These are phyloP conservation scores for Puccinellia tenuiflora DNA, from an alignment of 176 grass and related monocot species.

Conservation along the genomic window DNA sequence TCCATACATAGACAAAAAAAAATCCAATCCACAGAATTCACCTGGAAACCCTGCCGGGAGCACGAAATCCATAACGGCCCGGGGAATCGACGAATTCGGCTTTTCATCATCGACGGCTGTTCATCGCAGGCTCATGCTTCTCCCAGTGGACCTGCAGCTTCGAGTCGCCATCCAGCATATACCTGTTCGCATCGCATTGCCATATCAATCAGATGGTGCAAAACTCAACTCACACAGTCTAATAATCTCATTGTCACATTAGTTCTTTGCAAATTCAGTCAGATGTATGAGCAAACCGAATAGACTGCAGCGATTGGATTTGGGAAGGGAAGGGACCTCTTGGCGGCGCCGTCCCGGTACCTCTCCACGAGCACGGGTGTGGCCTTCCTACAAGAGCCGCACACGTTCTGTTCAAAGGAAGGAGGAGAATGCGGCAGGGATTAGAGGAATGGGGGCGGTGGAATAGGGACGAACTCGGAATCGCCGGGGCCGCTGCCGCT, in stretches of 20 bases:
- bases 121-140: conserved; percentile 14
- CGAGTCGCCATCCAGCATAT: conserved; percentile 37
- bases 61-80: conserved; percentile 55
- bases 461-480: conserved; percentile 20
- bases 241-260: no score
- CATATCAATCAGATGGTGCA: neutral
- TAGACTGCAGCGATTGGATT: no score
- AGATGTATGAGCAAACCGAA: neutral
- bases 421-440: neutral
- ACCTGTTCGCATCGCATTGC: conserved; percentile 41
- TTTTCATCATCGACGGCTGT: conserved; percentile 14
- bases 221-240: no score
- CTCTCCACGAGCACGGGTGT: conserved; percentile 58
- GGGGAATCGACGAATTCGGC: conserved; percentile 30
- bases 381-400: conserved; percentile 35
- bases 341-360: conserved; percentile 57
- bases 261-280: neutral
- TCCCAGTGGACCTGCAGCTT: conserved; percentile 42
- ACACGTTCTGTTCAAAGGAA: neutral
- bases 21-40: conserved; percentile 15
- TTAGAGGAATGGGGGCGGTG: neutral
- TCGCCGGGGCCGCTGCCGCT: neutral
- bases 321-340: conserved; percentile 46
- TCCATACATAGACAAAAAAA: no score
- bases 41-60: conserved; percentile 86